phyloP scores from a whole-genome alignment of 1,139 yeast genomes.

The Hansenula lynferdii region DNA sequence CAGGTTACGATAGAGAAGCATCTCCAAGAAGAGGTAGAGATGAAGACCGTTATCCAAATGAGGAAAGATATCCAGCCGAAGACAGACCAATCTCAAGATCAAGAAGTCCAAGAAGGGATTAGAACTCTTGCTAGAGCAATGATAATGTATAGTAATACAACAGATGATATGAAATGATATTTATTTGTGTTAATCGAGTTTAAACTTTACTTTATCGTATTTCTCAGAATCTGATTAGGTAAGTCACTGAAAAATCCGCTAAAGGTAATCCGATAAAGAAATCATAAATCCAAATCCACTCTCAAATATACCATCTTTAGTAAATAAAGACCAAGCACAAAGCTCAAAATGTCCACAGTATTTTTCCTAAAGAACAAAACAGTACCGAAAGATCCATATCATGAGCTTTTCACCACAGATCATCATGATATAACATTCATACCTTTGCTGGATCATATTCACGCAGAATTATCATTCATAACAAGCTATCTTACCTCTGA shows the following conservation, averaged over 20 bases:
- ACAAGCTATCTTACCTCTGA: constrained; percentile 35
- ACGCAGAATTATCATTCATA: constrained; percentile 42
- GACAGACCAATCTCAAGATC: constrained; percentile 20
- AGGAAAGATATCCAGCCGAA: constrained; percentile 2
- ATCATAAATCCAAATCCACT: too few relatives aligned
- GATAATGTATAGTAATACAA: too few relatives aligned
- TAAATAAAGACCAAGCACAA: neutral
- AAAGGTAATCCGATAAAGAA: too few relatives aligned
- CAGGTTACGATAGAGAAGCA: constrained; percentile 13
- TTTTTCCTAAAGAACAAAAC: constrained; percentile 65
- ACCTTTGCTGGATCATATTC: constrained; percentile 65
- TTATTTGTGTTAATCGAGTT: too few relatives aligned
- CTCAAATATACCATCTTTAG: too few relatives aligned
- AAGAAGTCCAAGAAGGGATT: constrained; percentile 25
- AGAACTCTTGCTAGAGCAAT: too few relatives aligned
- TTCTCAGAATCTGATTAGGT: too few relatives aligned
- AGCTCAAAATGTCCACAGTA: constrained; percentile 12
- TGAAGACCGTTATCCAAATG: constrained; percentile 1
- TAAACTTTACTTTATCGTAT: too few relatives aligned
- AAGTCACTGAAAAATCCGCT: too few relatives aligned
- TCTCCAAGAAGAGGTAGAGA: constrained; percentile 12
- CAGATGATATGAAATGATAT: too few relatives aligned
- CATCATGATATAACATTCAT: constrained; percentile 44
- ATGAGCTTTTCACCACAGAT: constrained; percentile 28
- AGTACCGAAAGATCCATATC: constrained; percentile 61